Evolutionary conservation across 345 rosid species (phyloP).

Genomic region (Salix udensis): DNA sequence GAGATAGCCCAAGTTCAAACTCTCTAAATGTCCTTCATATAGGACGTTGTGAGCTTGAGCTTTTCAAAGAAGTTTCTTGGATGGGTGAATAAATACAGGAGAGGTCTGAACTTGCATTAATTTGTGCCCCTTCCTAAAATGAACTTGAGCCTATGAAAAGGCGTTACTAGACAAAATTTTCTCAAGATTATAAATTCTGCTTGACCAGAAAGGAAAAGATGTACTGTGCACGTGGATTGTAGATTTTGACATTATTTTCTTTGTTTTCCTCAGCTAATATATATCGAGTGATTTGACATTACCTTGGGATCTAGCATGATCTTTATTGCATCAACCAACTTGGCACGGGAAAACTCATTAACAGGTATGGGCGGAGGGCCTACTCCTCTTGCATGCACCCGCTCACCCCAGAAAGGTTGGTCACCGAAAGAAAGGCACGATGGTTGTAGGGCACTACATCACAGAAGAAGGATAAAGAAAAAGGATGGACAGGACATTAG

Average conservation of each 20-base stretch:
- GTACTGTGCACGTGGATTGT: background rate
- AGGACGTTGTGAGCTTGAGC: background rate
- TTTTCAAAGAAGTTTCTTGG: background rate
- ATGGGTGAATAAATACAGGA: background rate
- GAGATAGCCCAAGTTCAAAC: background rate
- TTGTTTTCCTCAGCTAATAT: background rate
- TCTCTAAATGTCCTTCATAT: background rate
- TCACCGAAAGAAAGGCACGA: slow-evolving; percentile 95
- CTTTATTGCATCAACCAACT: slow-evolving; percentile 64
- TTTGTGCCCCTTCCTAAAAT: background rate
- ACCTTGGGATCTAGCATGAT: slow-evolving; percentile 67
- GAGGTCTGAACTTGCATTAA: background rate
- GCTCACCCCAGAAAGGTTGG: slow-evolving; percentile 98
- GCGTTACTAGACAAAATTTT: background rate
- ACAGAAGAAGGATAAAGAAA: slow-evolving; percentile 1
- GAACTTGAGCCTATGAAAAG: background rate
- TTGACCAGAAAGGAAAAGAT: background rate
- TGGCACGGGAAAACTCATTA: slow-evolving; percentile 77
- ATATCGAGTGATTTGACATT: slow-evolving; percentile 7
- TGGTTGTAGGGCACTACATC: slow-evolving; percentile 86
- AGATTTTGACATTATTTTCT: background rate
- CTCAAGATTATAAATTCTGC: background rate
- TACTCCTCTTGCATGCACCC: slow-evolving; percentile 81
- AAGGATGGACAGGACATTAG: background rate
- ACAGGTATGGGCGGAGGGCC: slow-evolving; percentile 92